A percentile compares a stretch with the other conserved stretches of the same genome.
Evolutionary conservation across 1,284 basidiomycete species (phyloP).

Genomic region (Singerocomus rubriflavus): DNA sequence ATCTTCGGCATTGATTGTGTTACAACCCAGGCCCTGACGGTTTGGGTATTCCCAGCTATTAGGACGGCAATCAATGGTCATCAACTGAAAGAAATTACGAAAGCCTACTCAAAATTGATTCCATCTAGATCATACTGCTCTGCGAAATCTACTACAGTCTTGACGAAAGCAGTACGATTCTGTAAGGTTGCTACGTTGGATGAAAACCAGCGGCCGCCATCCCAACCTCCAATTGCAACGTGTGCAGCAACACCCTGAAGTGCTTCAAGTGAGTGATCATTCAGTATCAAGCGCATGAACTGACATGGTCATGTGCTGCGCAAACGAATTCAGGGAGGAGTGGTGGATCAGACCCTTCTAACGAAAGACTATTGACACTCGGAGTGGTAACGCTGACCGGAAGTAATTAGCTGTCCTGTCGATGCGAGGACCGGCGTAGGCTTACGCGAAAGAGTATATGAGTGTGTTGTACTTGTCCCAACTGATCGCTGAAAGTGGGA

Average conservation of each 20-base stretch:
- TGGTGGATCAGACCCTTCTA: conserved; percentile 39
- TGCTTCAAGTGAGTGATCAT: neutral
- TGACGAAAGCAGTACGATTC: conserved; percentile 66
- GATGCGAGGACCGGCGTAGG: neutral
- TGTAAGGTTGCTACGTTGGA: conserved; percentile 54
- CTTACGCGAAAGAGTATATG: conserved; percentile 43
- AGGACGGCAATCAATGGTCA: conserved; percentile 1
- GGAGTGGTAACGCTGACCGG: conserved; percentile 41
- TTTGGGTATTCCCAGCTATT: conserved; percentile 56
- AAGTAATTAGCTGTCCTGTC: conserved; percentile 1
- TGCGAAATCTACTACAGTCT: conserved; percentile 60
- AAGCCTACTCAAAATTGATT: conserved; percentile 25
- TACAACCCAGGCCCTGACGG: conserved; percentile 39
- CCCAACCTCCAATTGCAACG: conserved; percentile 83
- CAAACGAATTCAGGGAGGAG: conserved; percentile 51
- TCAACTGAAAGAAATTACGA: neutral
- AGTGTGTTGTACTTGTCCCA: conserved; percentile 53
- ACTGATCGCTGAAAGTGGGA: conserved; percentile 40
- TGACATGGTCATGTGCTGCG: conserved; percentile 46
- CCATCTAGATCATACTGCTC: conserved; percentile 44
- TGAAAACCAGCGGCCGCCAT: conserved; percentile 69
- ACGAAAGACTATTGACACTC: conserved; percentile 37
- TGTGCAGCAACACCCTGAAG: conserved; percentile 61
- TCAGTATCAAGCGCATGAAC: neutral
- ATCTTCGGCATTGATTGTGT: too few species aligned